Evolutionary conservation across 805 yeast species (phyloP).

Genomic region (Lipomyces starkeyi): DNA sequence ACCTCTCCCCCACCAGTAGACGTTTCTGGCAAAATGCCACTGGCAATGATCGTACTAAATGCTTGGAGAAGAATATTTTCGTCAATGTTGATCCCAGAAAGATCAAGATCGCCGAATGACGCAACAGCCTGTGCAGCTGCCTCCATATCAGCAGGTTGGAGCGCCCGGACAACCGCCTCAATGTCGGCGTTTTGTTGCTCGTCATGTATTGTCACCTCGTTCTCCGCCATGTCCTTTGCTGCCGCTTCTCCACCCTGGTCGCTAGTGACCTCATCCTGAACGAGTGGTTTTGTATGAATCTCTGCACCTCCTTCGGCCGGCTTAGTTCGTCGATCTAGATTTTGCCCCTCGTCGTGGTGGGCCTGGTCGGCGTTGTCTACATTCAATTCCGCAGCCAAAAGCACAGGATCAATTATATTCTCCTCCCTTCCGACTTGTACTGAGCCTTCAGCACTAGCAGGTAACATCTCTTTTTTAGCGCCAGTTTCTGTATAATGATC

Average conservation of each 20-base stretch:
- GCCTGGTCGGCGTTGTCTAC: background rate
- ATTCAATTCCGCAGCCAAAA: background rate
- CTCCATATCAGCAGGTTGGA: background rate
- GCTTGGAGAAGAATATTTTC: conserved; percentile 18
- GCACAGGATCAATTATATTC: background rate
- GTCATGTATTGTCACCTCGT: background rate
- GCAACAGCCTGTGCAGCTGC: conserved; percentile 10
- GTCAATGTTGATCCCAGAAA: conserved; percentile 1
- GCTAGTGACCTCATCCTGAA: background rate
- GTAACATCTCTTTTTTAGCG: background rate
- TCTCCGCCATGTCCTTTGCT: background rate
- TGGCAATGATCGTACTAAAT: conserved; percentile 9
- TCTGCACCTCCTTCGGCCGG: background rate
- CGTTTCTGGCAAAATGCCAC: conserved; percentile 9
- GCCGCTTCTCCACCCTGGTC: background rate
- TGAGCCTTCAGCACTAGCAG: background rate
- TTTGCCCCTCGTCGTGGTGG: background rate
- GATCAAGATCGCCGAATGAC: conserved; percentile 5
- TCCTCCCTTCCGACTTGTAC: background rate
- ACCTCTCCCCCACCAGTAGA: background rate
- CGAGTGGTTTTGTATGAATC: background rate
- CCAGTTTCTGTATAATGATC: background rate
- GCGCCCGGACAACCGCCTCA: background rate
- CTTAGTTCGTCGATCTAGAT: background rate
- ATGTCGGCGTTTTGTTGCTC: background rate